Evolutionary conservation across 2,329 filamentous ascomycete species (phyloP), one percentile per base, ranked within the genome.

Genomic region (Neofusicoccum umdonicola): DNA sequence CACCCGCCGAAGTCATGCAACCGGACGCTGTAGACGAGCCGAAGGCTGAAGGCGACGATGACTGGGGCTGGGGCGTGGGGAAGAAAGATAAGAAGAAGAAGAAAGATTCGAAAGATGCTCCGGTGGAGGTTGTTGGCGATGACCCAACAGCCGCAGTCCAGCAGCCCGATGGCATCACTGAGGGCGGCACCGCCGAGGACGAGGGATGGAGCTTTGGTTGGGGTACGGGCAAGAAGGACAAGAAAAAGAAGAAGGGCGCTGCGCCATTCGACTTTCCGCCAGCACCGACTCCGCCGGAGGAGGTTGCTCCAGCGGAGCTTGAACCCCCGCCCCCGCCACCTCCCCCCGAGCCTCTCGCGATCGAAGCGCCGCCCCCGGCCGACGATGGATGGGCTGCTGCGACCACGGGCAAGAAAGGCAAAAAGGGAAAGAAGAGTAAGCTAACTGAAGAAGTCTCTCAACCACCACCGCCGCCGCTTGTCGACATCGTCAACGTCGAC

Each of bases 1-100:
- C 72, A 3, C 73, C 74, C 44, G 70, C 73, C 63, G 73, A 75
- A 31, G 73, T 73, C 2, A 27, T 34, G 48, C 41, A 65, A 68
- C 47, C 34, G 60, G 15, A 67, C 13, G 41, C 39, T 13, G 48
- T 51, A 9, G 50, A 64, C 27, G 54, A 62, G 54, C 56, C 63
- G 8, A 57, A 65, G 15, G 47, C 45, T n/a, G 50, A 64, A 5
- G 48, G 48, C 17, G 50, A 64, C 19, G 54, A 56, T 47, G 47
- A 35, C 31, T 62, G 27, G 34, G 50, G 27, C 17, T 70, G 68
- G 68, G 66, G 65, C 17, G 62, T 65, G n/a, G 65, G 65, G n/a
- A 67, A 66, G 17, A 69, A 68, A 61, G 68, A 69, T 31, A 70
- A 69, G 64, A 76, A 75, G 66, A 74, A 74, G 67, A 69, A 69